phyloP scores from a whole-genome alignment of 768 basidiomycete species.

The Tulasnella sp. region DNA sequence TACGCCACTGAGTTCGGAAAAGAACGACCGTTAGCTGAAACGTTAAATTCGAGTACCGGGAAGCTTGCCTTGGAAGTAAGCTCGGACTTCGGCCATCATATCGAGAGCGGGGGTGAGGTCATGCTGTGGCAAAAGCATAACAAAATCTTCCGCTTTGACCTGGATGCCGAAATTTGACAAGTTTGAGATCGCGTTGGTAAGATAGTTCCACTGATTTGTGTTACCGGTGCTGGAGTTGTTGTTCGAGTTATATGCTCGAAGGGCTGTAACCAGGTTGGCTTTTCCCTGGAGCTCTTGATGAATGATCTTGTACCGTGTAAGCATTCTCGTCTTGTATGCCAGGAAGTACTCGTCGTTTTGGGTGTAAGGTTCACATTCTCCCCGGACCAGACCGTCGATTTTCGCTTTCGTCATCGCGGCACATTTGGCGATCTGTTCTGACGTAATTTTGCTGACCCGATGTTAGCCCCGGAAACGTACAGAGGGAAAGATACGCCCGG shows the following conservation, averaged over 20 bases:
- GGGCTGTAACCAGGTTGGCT: background rate
- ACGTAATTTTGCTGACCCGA: constrained; percentile 33
- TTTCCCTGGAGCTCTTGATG: constrained; percentile 21
- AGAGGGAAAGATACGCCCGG: too few species aligned
- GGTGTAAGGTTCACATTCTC: constrained; percentile 22
- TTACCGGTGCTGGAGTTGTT: background rate
- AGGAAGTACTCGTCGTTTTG: constrained; percentile 33
- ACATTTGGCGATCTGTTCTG: constrained; percentile 12
- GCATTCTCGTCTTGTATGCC: constrained; percentile 1
- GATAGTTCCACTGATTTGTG: background rate
- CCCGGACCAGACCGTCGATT: constrained; percentile 16
- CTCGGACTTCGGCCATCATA: constrained; percentile 37
- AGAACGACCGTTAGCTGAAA: background rate
- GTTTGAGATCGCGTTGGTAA: background rate
- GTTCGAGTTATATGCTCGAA: background rate
- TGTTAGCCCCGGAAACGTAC: background rate
- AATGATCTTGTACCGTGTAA: constrained; percentile 19
- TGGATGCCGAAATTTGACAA: constrained; percentile 49
- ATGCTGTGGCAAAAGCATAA: constrained; percentile 38
- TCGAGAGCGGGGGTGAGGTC: constrained; percentile 27
- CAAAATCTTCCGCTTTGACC: constrained; percentile 47
- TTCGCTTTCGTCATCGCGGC: background rate
- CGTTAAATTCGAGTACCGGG: too few species aligned
- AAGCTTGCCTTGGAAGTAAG: constrained; percentile 36
- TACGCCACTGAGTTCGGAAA: constrained; percentile 54